Evolutionary conservation across 2,329 filamentous ascomycete genomes (phyloP).

Genomic region (Epichloe gansuensis): DNA sequence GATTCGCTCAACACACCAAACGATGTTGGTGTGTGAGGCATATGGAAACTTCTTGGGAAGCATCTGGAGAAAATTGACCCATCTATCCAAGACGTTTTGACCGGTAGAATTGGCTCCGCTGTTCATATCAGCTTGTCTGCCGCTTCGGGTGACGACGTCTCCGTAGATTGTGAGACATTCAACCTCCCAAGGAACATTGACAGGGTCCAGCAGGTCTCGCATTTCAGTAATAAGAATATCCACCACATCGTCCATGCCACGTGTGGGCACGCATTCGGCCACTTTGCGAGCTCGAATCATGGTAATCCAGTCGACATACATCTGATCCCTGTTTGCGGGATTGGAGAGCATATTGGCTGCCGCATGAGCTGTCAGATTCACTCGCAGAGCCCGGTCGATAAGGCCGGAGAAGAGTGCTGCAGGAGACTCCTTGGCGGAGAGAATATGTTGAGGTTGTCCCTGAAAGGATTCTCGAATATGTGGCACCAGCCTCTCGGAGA

Average conservation of each 20-base stretch:
- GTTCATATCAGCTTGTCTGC: slow-evolving; percentile 22
- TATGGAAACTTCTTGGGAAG: slow-evolving; percentile 63
- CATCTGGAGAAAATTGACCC: slow-evolving; percentile 59
- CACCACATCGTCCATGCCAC: slow-evolving; percentile 55
- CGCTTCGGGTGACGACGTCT: slow-evolving; percentile 38
- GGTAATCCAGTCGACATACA: slow-evolving; percentile 85
- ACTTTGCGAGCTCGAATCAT: slow-evolving; percentile 51
- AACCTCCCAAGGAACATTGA: slow-evolving; percentile 52
- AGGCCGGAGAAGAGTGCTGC: slow-evolving; percentile 81
- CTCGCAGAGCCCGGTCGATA: slow-evolving; percentile 74
- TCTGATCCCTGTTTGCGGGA: slow-evolving; percentile 79
- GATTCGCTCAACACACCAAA: slow-evolving; percentile 64
- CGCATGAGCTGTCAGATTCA: slow-evolving; percentile 88
- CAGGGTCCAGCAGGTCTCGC: slow-evolving; percentile 56
- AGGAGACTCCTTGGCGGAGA: slow-evolving; percentile 76
- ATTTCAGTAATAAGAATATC: slow-evolving; percentile 54
- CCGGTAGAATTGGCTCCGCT: slow-evolving; percentile 23
- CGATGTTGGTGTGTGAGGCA: slow-evolving; percentile 57
- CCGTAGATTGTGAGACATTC: slow-evolving; percentile 50
- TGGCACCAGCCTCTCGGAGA: slow-evolving; percentile 66
- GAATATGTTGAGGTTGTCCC: slow-evolving; percentile 71
- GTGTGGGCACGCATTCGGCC: slow-evolving; percentile 49
- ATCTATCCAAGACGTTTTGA: slow-evolving; percentile 64
- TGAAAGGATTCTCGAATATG: slow-evolving; percentile 82
- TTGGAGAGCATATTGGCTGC: slow-evolving; percentile 87